Percentiles rank a stretch among this genome's conserved stretches.
These are phyloP conservation scores for Juglanconis oblonga DNA, from an alignment of 2,329 filamentous ascomycete genomes.

Conservation along the genomic window DNA sequence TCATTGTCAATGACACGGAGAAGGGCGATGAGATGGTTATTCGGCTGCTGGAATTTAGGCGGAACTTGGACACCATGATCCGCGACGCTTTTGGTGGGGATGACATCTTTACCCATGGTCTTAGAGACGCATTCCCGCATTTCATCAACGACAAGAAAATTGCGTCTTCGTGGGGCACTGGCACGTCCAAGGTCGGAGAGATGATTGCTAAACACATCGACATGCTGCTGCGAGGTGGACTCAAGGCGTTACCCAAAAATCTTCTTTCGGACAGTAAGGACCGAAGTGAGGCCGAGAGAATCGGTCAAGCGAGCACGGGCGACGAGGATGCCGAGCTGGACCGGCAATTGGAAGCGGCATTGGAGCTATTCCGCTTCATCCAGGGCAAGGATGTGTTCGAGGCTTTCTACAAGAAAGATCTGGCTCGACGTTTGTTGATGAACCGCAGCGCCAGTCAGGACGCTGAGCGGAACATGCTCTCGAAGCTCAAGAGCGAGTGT, in stretches of 20 bases:
- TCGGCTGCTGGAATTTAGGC: constrained; percentile 76
- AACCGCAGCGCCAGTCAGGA: constrained; percentile 89
- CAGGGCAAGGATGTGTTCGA: constrained; percentile 98
- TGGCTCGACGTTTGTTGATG: constrained; percentile 87
- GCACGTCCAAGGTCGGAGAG: constrained; percentile 92
- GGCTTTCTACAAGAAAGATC: constrained; percentile 97
- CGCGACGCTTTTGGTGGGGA: constrained; percentile 74
- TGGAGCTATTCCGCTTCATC: constrained; percentile 95
- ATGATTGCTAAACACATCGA: constrained; percentile 99
- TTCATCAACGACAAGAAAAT: constrained; percentile 92
- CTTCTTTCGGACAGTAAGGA: constrained; percentile 62
- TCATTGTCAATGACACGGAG: constrained; percentile 76
- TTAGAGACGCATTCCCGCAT: constrained; percentile 80
- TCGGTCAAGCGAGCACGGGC: constrained; percentile 63
- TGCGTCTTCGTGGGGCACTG: constrained; percentile 69
- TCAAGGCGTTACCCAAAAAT: constrained; percentile 74
- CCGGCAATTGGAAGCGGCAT: constrained; percentile 83
- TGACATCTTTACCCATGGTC: constrained; percentile 70
- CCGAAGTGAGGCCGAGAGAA: constrained; percentile 54
- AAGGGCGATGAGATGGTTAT: constrained; percentile 83
- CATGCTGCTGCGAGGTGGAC: constrained; percentile 78
- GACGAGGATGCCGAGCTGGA: constrained; percentile 94
- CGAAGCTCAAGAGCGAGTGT: constrained; percentile 88
- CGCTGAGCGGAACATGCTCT: constrained; percentile 92
- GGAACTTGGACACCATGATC: constrained; percentile 73